Conservation (phyloP, 352 stramenopile species). For the Heterotrichella gracilis region DNA sequence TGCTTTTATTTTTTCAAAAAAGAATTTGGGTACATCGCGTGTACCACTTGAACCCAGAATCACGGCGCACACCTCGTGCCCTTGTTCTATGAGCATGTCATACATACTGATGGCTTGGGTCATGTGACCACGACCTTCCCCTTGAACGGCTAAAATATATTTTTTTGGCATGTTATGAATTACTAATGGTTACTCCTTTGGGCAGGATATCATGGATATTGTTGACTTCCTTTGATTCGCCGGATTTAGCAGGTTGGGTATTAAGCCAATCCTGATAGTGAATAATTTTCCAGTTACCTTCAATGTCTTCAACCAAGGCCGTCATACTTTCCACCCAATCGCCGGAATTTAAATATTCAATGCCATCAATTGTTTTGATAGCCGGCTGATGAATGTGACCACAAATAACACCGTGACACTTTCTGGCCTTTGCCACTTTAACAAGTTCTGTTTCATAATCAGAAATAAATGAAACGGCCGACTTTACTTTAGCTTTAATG, state of each 20-base stretch:
- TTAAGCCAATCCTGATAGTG: neutral
- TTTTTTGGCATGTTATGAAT: neutral
- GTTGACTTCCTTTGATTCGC: too few species aligned
- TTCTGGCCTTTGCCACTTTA: neutral
- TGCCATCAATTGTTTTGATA: neutral
- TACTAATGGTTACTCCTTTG: neutral
- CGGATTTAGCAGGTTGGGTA: neutral
- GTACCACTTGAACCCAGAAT: neutral
- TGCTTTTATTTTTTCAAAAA: neutral
- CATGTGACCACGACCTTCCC: neutral
- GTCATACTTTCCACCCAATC: neutral
- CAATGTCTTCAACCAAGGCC: neutral
- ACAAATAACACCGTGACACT: neutral
- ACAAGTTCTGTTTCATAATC: neutral
- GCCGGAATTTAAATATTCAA: neutral
- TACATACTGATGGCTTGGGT: neutral
- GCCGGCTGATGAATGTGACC: neutral
- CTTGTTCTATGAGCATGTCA: neutral
- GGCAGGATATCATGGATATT: neutral
- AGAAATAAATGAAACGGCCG: neutral
- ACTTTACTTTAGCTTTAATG: neutral
- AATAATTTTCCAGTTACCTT: conserved; percentile 7
- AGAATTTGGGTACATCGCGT: neutral
- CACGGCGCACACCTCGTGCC: neutral
- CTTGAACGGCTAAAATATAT: conserved; percentile 5